A percentile compares a stretch with the other conserved stretches of the same genome.
phyloP scores from a whole-genome alignment of 345 rosid genomes.

The Rhodamnia rubescens region DNA sequence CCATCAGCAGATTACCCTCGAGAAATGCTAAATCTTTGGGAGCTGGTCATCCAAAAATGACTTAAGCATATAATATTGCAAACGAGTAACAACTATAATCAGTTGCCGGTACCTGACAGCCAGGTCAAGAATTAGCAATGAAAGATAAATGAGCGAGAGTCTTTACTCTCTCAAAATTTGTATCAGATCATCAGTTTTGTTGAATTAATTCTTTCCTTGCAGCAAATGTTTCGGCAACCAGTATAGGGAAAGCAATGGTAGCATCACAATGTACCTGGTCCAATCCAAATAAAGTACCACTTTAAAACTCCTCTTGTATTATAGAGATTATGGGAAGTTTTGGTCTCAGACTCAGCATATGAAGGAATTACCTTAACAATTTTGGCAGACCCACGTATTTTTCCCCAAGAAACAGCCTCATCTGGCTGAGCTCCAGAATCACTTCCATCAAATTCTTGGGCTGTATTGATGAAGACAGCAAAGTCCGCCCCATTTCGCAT shows the following conservation, averaged over 20 bases:
- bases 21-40: not conserved
- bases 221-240: constrained; percentile 94
- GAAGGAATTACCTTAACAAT: constrained; percentile 50
- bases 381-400: constrained; percentile 75
- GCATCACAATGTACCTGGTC: constrained; percentile 90
- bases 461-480: constrained; percentile 85
- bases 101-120: not conserved
- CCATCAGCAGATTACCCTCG: not conserved
- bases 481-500: constrained; percentile 5
- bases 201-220: constrained; percentile 17
- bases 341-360: not conserved
- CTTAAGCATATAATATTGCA: not conserved
- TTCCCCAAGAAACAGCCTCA: constrained; percentile 97
- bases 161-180: not conserved
- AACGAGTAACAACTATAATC: not conserved
- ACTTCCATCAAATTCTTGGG: constrained; percentile 94
- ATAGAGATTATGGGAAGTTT: not conserved
- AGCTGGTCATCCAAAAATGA: not conserved
- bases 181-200: constrained; percentile 1
- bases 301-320: not conserved
- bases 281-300: not conserved
- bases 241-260: constrained; percentile 83
- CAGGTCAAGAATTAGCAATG: not conserved
- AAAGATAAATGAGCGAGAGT: not conserved
- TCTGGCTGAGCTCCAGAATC: constrained; percentile 96